Evolutionary conservation across 2,329 filamentous ascomycete species (phyloP), one percentile per base, ranked within the genome.

Genomic region (Fusarium graminum): DNA sequence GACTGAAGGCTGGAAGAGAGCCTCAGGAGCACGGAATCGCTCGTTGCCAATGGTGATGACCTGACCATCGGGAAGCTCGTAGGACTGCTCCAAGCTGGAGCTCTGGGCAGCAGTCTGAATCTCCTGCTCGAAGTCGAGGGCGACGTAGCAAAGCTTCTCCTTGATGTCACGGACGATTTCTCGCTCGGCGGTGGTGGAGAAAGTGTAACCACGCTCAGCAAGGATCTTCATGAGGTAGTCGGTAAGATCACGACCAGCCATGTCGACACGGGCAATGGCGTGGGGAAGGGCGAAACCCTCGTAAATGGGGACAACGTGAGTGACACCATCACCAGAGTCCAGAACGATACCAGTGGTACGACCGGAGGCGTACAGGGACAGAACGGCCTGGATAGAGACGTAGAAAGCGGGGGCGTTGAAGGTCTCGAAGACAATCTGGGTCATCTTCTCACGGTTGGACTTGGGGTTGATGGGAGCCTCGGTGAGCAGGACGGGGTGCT

Each of bases 371-470:
- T 99, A 99, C 82, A 99, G 92, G 71, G 95, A 99, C 77, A 99
- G 89, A 73, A 99, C 95, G 81, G 95, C 95, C 90, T 98, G 94
- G 84, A 99, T 99, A 79, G 95, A 98, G 87, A 99, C 95, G 89
- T 99, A 99, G 90, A 99, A 98, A 76, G 95, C 95, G 75, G 95
- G 95, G 78, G 95, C 94, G 88, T 99, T 98, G 91, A 99, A 99
- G 77, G 95, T 99, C 90, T 99, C 95, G 88, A 99, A 99, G 82
- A 99, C 94, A 74, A 99, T 99, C 88, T 99, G 95, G 76, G 95
- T 98, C 95, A 99, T 99, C 93, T 99, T 99, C 90, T 99, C 95
- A 90, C 95, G 92, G 90, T 99, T 99, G 87, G 92, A 97, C 90
- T 98, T 98, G 83, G 95, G 95, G 91, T 99, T 99, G 91, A 99